Percentiles rank a stretch among this genome's conserved stretches.
Conservation (phyloP, 179 eudicot genomes). For the Monotropa hypopitys region DNA sequence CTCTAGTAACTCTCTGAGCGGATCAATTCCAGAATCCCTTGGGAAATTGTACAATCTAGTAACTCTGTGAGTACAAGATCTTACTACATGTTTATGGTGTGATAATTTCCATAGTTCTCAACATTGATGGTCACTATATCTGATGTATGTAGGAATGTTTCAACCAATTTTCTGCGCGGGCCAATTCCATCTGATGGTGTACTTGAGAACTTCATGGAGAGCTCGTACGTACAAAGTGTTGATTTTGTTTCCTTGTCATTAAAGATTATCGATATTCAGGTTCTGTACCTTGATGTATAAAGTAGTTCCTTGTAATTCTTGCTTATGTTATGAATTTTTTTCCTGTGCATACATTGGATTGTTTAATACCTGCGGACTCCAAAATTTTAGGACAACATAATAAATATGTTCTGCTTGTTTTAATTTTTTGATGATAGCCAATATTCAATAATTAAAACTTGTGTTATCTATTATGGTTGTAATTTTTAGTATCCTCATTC, state of each 20-base stretch:
- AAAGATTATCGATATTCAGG: not conserved
- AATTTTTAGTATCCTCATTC: not conserved
- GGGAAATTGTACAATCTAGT: slow-evolving; percentile 64
- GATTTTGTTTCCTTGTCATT: slow-evolving; percentile 1
- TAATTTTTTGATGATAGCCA: not conserved
- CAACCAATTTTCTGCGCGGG: slow-evolving; percentile 77
- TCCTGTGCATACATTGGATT: not conserved
- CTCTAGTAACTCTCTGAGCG: slow-evolving; percentile 77
- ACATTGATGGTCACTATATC: slow-evolving; percentile 7
- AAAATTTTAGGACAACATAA: not conserved
- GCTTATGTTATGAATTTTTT: not conserved
- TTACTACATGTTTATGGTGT: slow-evolving; percentile 2
- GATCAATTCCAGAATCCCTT: slow-evolving; percentile 70
- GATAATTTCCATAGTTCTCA: not conserved
- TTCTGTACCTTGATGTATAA: too few relatives aligned
- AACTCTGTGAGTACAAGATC: slow-evolving; percentile 44
- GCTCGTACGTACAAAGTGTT: slow-evolving; percentile 48
- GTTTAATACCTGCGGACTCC: not conserved
- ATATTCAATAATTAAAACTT: not conserved
- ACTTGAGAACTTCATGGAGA: slow-evolving; percentile 47
- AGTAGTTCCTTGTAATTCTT: not conserved
- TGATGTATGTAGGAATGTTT: slow-evolving; percentile 59
- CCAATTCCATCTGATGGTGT: slow-evolving; percentile 67
- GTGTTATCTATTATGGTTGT: not conserved
- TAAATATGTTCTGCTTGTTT: not conserved